phyloP scores from a whole-genome alignment of 2,329 filamentous ascomycete genomes.

The Aspergillus pseudoviridinutans region DNA sequence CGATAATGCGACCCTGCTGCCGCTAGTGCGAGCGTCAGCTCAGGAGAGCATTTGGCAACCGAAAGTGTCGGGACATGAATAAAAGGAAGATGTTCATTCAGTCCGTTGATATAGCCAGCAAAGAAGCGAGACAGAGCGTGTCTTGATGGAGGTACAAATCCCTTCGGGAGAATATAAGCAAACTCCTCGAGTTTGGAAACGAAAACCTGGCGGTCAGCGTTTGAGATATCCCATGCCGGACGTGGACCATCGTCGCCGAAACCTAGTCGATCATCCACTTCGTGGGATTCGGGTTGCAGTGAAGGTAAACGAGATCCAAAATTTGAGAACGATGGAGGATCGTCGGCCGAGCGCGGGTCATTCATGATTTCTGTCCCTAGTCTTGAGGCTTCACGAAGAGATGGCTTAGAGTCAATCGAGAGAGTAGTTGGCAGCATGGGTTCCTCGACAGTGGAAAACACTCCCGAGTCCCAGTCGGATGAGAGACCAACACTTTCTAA shows the following conservation, averaged over 20 bases:
- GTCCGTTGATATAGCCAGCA: slow-evolving; percentile 50
- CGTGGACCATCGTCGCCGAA: slow-evolving; percentile 41
- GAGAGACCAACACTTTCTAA: slow-evolving; percentile 48
- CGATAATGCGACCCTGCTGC: slow-evolving; percentile 49
- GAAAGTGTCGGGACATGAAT: slow-evolving; percentile 49
- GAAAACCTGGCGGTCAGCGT: slow-evolving; percentile 44
- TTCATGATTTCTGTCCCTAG: slow-evolving; percentile 38
- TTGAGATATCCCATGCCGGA: slow-evolving; percentile 46
- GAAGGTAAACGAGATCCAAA: slow-evolving; percentile 47
- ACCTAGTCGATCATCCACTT: slow-evolving; percentile 41
- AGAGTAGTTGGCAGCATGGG: slow-evolving; percentile 34
- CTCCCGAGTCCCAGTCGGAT: slow-evolving; percentile 47
- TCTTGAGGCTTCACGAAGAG: slow-evolving; percentile 30
- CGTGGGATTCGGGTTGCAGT: slow-evolving; percentile 44
- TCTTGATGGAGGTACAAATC: slow-evolving; percentile 47
- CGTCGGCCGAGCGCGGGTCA: slow-evolving; percentile 38
- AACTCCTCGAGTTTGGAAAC: slow-evolving; percentile 44
- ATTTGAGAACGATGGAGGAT: slow-evolving; percentile 45
- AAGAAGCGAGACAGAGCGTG: slow-evolving; percentile 48
- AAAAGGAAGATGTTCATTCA: slow-evolving; percentile 51
- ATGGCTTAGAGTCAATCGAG: slow-evolving; percentile 34
- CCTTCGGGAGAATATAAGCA: slow-evolving; percentile 43
- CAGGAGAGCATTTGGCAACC: slow-evolving; percentile 42
- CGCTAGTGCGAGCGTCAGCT: slow-evolving; percentile 50
- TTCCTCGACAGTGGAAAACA: slow-evolving; percentile 43